These are phyloP conservation scores for Beauveria varroae DNA, from an alignment of 2,329 filamentous ascomycete genomes.

Conservation along the genomic window DNA sequence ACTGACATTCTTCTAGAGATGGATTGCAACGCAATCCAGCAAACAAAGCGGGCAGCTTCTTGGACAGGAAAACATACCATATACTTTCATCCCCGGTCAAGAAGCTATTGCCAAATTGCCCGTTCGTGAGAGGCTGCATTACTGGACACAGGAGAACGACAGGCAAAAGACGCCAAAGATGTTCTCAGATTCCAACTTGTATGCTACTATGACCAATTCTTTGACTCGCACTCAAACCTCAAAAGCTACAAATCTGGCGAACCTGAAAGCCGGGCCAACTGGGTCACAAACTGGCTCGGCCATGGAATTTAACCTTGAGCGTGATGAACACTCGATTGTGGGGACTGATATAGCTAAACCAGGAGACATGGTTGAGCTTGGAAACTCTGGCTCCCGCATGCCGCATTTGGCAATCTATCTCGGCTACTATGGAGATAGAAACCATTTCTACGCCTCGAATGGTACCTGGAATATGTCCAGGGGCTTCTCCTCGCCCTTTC, in stretches of 20 bases:
- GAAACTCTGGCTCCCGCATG: slow-evolving; percentile 31
- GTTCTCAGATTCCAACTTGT: slow-evolving; percentile 11
- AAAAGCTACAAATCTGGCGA: neutral
- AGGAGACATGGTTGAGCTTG: slow-evolving; percentile 23
- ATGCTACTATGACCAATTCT: slow-evolving; percentile 22
- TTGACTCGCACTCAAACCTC: slow-evolving; percentile 18
- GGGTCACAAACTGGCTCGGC: slow-evolving; percentile 1
- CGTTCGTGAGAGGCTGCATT: slow-evolving; percentile 34
- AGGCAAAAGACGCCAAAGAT: slow-evolving; percentile 15
- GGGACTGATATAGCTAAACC: slow-evolving; percentile 2
- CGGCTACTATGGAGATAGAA: slow-evolving; percentile 40
- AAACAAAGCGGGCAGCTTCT: neutral
- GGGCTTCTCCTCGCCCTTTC: slow-evolving; percentile 39
- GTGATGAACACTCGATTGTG: slow-evolving; percentile 5
- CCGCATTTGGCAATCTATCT: slow-evolving; percentile 46
- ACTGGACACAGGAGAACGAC: slow-evolving; percentile 34
- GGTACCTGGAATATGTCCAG: slow-evolving; percentile 42
- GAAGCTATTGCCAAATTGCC: slow-evolving; percentile 1
- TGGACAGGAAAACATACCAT: slow-evolving; percentile 2
- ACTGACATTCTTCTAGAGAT: neutral
- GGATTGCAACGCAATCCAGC: neutral
- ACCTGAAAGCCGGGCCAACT: neutral
- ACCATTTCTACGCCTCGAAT: slow-evolving; percentile 47
- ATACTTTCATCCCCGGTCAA: neutral
- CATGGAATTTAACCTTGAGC: slow-evolving; percentile 2